Percentiles rank a stretch among this genome's conserved stretches.
phyloP scores from a whole-genome alignment of 805 yeast species.

The Nakazawaea sp. region DNA sequence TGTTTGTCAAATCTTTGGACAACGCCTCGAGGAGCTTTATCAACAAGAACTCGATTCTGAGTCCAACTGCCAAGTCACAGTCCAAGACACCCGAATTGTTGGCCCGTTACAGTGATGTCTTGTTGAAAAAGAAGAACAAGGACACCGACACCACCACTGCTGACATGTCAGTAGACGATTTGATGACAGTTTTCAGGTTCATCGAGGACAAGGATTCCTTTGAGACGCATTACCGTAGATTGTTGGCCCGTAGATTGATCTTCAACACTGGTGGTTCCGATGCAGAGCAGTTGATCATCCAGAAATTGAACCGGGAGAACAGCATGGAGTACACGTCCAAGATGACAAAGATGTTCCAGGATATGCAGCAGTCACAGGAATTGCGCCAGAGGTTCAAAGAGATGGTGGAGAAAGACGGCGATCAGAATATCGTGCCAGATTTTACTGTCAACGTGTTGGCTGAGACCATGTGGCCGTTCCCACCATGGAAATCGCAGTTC shows the following conservation, averaged over 20 bases:
- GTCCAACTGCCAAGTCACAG: constrained; percentile 46
- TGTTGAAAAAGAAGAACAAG: constrained; percentile 70
- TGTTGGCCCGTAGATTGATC: constrained; percentile 83
- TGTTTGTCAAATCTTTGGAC: constrained; percentile 82
- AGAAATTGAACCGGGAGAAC: constrained; percentile 81
- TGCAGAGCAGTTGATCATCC: constrained; percentile 73
- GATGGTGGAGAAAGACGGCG: constrained; percentile 28
- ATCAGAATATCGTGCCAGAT: constrained; percentile 33
- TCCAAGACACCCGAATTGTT: constrained; percentile 90
- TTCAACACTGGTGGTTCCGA: constrained; percentile 27
- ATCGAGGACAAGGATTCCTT: constrained; percentile 93
- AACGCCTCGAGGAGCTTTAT: constrained; percentile 82
- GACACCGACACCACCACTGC: constrained; percentile 46
- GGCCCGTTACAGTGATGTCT: constrained; percentile 82
- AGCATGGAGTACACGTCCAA: constrained; percentile 90
- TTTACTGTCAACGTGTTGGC: constrained; percentile 78
- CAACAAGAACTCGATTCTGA: constrained; percentile 76
- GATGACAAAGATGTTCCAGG: constrained; percentile 93
- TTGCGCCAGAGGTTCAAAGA: constrained; percentile 55
- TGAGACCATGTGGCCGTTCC: constrained; percentile 85
- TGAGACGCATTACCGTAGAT: constrained; percentile 86
- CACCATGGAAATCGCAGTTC: constrained; percentile 38
- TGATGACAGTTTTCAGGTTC: constrained; percentile 81
- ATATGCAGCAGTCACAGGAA: constrained; percentile 78
- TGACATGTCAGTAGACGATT: constrained; percentile 76